These are phyloP conservation scores for Penicillium canariense DNA, from an alignment of 495 filamentous ascomycete species.

Conservation along the genomic window DNA sequence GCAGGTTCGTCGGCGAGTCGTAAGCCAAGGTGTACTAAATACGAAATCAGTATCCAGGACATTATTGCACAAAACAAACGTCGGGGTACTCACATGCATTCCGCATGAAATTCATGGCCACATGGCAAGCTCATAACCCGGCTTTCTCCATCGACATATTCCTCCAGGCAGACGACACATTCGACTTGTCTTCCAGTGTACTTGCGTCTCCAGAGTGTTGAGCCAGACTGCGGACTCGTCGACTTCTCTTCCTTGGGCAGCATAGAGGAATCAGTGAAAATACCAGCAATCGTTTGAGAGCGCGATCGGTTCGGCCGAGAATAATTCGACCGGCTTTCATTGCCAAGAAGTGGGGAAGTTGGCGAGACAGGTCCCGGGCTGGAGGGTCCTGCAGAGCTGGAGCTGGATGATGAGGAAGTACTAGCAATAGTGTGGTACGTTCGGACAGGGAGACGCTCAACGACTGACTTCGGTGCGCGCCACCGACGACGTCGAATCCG, in stretches of 20 bases:
- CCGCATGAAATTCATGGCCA: constrained; percentile 95
- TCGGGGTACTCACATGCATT: constrained; percentile 84
- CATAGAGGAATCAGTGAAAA: constrained; percentile 38
- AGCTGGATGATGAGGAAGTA: constrained; percentile 54
- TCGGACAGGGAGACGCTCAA: constrained; percentile 89
- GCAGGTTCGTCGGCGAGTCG: constrained; percentile 89
- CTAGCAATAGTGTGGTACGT: constrained; percentile 78
- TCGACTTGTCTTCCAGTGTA: constrained; percentile 87
- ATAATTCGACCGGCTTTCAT: constrained; percentile 24
- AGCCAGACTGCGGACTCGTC: constrained; percentile 48
- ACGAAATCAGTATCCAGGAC: constrained; percentile 17
- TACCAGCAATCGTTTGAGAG: constrained; percentile 63
- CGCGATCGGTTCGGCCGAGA: constrained; percentile 52
- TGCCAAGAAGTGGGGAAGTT: constrained; percentile 68
- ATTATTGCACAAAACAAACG: not conserved
- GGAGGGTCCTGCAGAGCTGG: constrained; percentile 50
- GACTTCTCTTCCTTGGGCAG: constrained; percentile 35
- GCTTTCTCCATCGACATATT: constrained; percentile 93
- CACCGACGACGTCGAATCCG: constrained; percentile 87
- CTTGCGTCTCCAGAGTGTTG: constrained; percentile 67
- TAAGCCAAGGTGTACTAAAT: constrained; percentile 92
- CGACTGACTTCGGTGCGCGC: constrained; percentile 94
- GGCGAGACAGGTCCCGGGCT: constrained; percentile 57
- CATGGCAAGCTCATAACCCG: constrained; percentile 97
- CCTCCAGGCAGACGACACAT: constrained; percentile 97